Percentiles rank a stretch among this genome's conserved stretches.
phyloP scores from a whole-genome alignment of 805 yeast species.

The Lachancea lanzarotensis region DNA sequence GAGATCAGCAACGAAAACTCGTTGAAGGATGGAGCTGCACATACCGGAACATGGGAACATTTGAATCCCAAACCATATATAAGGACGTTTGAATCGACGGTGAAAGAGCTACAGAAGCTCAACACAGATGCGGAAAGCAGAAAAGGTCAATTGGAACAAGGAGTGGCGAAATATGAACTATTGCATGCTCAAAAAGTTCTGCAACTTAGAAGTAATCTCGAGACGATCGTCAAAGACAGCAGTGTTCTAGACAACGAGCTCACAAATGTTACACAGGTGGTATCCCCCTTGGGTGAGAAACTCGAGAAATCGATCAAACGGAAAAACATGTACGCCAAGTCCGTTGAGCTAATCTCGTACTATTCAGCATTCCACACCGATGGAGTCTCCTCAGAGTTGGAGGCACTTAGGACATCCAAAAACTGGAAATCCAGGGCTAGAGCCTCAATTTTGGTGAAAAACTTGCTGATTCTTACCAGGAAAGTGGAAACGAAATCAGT shows the following conservation, averaged over 20 bases:
- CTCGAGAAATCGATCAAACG: constrained; percentile 62
- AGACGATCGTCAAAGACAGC: constrained; percentile 18
- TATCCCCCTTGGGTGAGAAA: constrained; percentile 65
- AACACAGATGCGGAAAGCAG: constrained; percentile 47
- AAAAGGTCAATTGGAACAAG: constrained; percentile 46
- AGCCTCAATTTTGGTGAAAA: constrained; percentile 65
- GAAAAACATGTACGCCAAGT: constrained; percentile 64
- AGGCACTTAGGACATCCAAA: constrained; percentile 43
- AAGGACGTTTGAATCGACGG: constrained; percentile 82
- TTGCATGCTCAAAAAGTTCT: constrained; percentile 64
- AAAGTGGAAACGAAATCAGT: constrained; percentile 55
- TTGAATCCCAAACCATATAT: constrained; percentile 93
- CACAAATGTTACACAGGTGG: constrained; percentile 47
- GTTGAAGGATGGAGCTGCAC: constrained; percentile 10
- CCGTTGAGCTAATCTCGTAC: constrained; percentile 66
- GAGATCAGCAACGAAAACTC: constrained; percentile 62
- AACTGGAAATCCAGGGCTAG: constrained; percentile 45
- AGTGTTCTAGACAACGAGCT: constrained; percentile 26
- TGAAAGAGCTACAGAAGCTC: constrained; percentile 61
- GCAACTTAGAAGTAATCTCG: constrained; percentile 25
- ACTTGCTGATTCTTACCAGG: constrained; percentile 55
- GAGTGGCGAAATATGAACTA: constrained; percentile 55
- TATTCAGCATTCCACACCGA: constrained; percentile 64
- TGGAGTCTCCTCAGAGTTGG: constrained; percentile 47
- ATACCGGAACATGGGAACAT: constrained; percentile 14